phyloP scores from a whole-genome alignment of 108 stramenopile genomes.

The Cyclotella cryptica region DNA sequence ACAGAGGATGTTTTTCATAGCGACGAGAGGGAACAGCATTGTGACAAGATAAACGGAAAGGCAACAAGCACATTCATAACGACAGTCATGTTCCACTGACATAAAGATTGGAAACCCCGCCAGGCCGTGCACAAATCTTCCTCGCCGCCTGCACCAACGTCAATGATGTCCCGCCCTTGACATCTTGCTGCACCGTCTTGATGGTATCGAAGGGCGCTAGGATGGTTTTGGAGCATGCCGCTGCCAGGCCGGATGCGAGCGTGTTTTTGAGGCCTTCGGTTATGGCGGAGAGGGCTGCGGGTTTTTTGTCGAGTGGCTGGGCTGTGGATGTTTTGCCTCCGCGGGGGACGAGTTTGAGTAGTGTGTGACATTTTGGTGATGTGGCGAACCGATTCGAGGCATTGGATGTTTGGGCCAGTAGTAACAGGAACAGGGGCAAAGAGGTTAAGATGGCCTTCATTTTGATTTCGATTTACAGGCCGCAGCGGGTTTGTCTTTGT shows the following conservation, averaged over 20 bases:
- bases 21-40: not conserved
- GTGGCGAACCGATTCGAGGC: no score
- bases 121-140: conserved; percentile 64
- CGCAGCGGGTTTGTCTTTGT: no score
- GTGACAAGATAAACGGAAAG: not conserved
- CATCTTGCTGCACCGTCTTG: conserved; percentile 91
- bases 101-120: conserved; percentile 85
- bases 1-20: conserved; percentile 7
- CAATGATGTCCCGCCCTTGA: conserved; percentile 49
- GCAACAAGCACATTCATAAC: not conserved
- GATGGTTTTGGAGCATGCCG: conserved; percentile 84
- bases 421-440: no score
- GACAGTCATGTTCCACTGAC: conserved; percentile 27
- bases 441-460: no score
- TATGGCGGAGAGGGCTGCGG: conserved; percentile 41
- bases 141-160: conserved; percentile 68
- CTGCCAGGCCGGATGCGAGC: conserved; percentile 86
- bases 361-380: not conserved
- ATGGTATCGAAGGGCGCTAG: conserved; percentile 95
- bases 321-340: conserved; percentile 7
- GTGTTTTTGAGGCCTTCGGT: conserved; percentile 88
- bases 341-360: not conserved
- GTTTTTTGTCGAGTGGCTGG: not conserved
- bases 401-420: no score
- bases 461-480: no score